Conservation (phyloP, 2,329 filamentous ascomycete species). For the Tolypocladium ovalisporum region DNA sequence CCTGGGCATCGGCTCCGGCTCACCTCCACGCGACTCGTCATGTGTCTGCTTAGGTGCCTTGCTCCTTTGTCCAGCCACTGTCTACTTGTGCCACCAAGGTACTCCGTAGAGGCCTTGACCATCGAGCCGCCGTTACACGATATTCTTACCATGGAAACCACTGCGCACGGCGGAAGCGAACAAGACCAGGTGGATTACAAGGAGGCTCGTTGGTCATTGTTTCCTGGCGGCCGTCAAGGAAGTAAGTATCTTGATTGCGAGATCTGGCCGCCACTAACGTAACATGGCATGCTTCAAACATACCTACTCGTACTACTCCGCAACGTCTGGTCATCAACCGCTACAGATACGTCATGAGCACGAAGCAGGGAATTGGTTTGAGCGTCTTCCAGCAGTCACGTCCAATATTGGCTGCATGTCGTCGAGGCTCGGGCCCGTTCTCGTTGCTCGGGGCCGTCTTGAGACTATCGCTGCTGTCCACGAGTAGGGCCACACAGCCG, state of each 20-base stretch:
- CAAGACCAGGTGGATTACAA: neutral
- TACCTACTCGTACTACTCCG: neutral
- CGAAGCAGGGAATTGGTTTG: neutral
- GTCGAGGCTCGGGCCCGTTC: neutral
- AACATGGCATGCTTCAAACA: too few relatives aligned
- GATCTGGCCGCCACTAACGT: too few relatives aligned
- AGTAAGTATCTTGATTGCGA: neutral
- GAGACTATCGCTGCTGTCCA: neutral
- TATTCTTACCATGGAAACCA: neutral
- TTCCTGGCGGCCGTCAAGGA: neutral
- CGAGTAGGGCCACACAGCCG: neutral
- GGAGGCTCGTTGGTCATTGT: neutral
- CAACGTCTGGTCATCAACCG: neutral
- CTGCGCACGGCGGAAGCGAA: constrained; percentile 1
- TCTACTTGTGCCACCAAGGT: neutral
- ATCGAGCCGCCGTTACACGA: neutral
- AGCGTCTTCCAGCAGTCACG: neutral
- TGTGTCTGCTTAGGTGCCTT: neutral
- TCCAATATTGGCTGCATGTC: neutral
- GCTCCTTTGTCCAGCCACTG: neutral
- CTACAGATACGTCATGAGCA: neutral
- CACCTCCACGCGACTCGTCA: neutral
- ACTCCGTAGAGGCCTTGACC: neutral
- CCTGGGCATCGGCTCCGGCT: neutral
- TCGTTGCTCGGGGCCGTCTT: neutral